Evolutionary conservation across 2,329 filamentous ascomycete genomes (phyloP).

Genomic region (Neurospora sp.): DNA sequence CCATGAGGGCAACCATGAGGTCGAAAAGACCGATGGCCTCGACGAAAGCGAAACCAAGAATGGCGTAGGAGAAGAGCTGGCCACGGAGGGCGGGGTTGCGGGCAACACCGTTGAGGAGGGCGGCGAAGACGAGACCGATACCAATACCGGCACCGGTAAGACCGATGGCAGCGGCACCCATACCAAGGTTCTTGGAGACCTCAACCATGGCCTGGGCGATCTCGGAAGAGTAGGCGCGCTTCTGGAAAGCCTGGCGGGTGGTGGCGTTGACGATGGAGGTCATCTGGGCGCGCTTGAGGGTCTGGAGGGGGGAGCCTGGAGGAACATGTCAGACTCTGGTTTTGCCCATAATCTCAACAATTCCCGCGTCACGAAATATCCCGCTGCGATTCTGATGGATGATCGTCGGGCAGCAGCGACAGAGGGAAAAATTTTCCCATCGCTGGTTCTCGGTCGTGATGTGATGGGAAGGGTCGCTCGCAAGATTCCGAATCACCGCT

Average conservation of each 20-base stretch:
- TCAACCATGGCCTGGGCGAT: conserved; percentile 81
- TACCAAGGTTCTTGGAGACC: conserved; percentile 85
- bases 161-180: conserved; percentile 84
- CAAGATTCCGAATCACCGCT: conserved; percentile 25
- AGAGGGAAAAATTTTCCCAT: conserved; percentile 1
- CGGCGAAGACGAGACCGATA: conserved; percentile 91
- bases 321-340: conserved; percentile 8
- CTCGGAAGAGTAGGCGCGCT: conserved; percentile 76
- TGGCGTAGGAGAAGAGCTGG: conserved; percentile 93
- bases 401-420: conserved; percentile 4
- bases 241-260: conserved; percentile 53
- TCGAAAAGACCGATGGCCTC: conserved; percentile 86
- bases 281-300: conserved; percentile 65
- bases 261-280: conserved; percentile 57
- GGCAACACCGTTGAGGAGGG: conserved; percentile 80
- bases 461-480: conserved; percentile 1
- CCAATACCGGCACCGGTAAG: conserved; percentile 88
- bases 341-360: neutral
- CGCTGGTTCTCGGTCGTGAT: neutral
- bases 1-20: conserved; percentile 88
- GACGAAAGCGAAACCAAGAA: conserved; percentile 92
- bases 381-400: conserved; percentile 8
- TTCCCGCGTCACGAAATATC: conserved; percentile 5
- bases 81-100: conserved; percentile 91
- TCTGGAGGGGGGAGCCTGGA: conserved; percentile 54